These are phyloP conservation scores for Colletotrichum sansevieriae DNA, from an alignment of 2,329 filamentous ascomycete genomes.

Conservation along the genomic window DNA sequence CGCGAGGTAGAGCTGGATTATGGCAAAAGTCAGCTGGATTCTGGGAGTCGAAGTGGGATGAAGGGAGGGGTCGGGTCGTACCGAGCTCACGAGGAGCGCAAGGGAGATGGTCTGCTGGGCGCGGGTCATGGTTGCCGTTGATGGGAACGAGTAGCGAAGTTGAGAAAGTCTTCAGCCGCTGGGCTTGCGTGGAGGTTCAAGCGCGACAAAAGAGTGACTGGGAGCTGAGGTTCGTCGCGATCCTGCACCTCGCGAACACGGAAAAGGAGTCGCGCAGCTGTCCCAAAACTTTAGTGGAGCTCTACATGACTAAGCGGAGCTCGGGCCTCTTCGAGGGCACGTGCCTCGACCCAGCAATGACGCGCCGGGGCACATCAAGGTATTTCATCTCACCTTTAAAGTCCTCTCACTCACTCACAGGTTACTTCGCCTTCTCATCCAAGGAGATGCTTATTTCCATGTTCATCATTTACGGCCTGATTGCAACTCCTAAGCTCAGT, in stretches of 20 bases:
- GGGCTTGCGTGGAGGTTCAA: not conserved
- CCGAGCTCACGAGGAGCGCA: slow-evolving; percentile 87
- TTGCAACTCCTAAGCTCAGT: no score
- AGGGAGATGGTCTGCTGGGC: slow-evolving; percentile 93
- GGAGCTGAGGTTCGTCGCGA: slow-evolving; percentile 31
- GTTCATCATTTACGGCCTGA: no score
- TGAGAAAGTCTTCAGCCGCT: not conserved
- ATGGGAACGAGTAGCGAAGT: no score
- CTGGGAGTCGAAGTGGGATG: not conserved
- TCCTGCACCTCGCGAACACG: not conserved
- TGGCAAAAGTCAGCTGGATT: slow-evolving; percentile 40
- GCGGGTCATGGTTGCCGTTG: slow-evolving; percentile 80
- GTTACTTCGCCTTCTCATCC: no score
- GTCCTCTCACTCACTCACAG: no score
- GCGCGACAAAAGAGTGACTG: slow-evolving; percentile 35
- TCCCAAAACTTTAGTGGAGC: slow-evolving; percentile 26
- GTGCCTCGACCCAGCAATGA: no score
- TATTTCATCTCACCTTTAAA: no score
- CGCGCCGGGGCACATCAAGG: no score
- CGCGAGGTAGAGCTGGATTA: slow-evolving; percentile 84
- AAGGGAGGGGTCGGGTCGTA: slow-evolving; percentile 62
- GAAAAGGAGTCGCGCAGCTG: slow-evolving; percentile 39
- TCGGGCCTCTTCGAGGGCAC: not conserved
- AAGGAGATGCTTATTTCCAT: no score
- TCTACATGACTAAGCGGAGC: slow-evolving; percentile 11